Conservation (phyloP, 768 basidiomycete genomes). For the Cyclocybe aegerita region DNA sequence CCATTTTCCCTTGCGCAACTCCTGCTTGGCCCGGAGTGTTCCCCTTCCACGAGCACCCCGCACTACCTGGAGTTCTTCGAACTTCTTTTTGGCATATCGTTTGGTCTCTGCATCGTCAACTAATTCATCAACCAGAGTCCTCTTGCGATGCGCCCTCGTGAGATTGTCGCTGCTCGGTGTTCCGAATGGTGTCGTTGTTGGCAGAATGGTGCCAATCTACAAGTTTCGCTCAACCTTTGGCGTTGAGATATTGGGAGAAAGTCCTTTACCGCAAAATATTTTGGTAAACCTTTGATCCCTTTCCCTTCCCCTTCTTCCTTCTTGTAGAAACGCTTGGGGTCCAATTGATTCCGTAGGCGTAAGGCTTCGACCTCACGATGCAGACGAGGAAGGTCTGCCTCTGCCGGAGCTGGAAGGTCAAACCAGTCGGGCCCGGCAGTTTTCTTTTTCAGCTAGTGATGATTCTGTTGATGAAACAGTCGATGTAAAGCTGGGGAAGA, state of each 20-base stretch:
- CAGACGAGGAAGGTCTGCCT: conserved; percentile 75
- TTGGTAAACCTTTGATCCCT: conserved; percentile 81
- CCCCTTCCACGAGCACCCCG: conserved; percentile 69
- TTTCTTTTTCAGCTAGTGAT: conserved; percentile 56
- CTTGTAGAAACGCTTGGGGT: conserved; percentile 89
- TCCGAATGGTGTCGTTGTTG: conserved; percentile 72
- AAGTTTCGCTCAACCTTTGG: conserved; percentile 7
- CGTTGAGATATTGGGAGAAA: conserved; percentile 3
- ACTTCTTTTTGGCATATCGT: conserved; percentile 91
- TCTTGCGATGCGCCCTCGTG: conserved; percentile 65
- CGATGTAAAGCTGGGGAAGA: not conserved
- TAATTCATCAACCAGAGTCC: conserved; percentile 85
- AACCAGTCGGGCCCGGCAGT: conserved; percentile 87
- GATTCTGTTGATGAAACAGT: not conserved
- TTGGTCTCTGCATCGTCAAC: conserved; percentile 86
- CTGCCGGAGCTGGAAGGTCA: conserved; percentile 80
- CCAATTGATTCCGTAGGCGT: conserved; percentile 82
- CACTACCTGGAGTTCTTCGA: conserved; percentile 70
- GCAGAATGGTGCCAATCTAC: conserved; percentile 79
- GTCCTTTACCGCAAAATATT: conserved; percentile 82
- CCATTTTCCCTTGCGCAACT: conserved; percentile 68
- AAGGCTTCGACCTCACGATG: conserved; percentile 87
- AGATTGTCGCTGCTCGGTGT: conserved; percentile 70
- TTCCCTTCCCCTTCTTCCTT: conserved; percentile 86
- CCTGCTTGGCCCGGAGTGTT: conserved; percentile 66